Conservation (phyloP, 371 early-diverging fungal genomes). For the Smittium culicis region DNA sequence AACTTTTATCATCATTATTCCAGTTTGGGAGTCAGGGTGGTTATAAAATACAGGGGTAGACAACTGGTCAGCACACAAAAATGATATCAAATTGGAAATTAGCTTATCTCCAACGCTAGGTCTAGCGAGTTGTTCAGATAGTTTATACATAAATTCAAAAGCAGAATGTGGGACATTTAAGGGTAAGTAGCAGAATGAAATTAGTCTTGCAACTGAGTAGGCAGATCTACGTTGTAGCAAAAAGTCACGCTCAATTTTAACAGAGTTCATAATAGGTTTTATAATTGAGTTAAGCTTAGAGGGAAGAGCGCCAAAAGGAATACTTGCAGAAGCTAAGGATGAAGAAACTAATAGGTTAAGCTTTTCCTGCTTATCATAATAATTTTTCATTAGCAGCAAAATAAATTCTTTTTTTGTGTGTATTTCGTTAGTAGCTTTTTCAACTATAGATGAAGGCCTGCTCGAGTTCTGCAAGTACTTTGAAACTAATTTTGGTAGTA, state of each 20-base stretch:
- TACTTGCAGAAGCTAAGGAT: slow-evolving; percentile 68
- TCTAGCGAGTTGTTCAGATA: not conserved
- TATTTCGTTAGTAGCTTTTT: not conserved
- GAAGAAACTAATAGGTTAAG: slow-evolving; percentile 56
- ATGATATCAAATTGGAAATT: slow-evolving; percentile 67
- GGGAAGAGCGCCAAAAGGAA: slow-evolving; percentile 62
- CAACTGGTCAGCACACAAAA: slow-evolving; percentile 69
- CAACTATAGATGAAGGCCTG: not conserved
- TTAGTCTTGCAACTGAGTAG: slow-evolving; percentile 29
- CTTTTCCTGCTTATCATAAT: slow-evolving; percentile 47
- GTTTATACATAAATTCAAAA: not conserved
- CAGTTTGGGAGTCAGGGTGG: slow-evolving; percentile 16
- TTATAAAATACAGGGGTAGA: slow-evolving; percentile 43
- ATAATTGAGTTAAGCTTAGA: slow-evolving; percentile 71
- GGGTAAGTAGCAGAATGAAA: slow-evolving; percentile 26
- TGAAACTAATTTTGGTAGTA: not conserved
- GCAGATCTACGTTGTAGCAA: slow-evolving; percentile 33
- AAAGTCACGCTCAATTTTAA: slow-evolving; percentile 40
- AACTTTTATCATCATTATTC: slow-evolving; percentile 27
- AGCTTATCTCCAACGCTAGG: slow-evolving; percentile 65
- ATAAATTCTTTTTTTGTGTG: not conserved
- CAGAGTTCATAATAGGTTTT: slow-evolving; percentile 72
- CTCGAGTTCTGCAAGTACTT: not conserved
- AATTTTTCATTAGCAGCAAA: slow-evolving; percentile 12
- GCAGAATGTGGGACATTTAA: not conserved